Evolutionary conservation across 257 asterid genomes (phyloP).

Genomic region (Mentha longifolia): DNA sequence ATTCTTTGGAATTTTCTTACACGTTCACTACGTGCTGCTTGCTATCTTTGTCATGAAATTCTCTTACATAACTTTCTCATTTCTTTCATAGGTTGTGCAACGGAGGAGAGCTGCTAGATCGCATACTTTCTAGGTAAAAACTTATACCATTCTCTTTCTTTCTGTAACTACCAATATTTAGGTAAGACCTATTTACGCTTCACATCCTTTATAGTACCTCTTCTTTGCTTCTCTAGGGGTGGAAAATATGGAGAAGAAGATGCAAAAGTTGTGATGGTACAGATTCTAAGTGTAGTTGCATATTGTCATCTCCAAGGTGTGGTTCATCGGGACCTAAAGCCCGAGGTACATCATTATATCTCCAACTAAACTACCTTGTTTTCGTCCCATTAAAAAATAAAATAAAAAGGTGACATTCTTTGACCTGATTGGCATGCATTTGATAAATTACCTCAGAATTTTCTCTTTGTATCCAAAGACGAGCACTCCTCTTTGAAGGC

Average conservation of each 20-base stretch:
- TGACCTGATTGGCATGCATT: slow-evolving; percentile 20
- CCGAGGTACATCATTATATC: slow-evolving; percentile 51
- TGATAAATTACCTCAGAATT: slow-evolving; percentile 53
- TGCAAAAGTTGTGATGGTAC: slow-evolving; percentile 61
- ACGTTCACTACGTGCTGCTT: neutral
- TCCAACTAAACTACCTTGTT: neutral
- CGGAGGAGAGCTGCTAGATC: slow-evolving; percentile 73
- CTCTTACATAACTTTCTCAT: neutral
- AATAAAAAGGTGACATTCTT: neutral
- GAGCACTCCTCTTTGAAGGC: slow-evolving; percentile 71
- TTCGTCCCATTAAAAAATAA: neutral
- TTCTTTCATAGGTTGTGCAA: slow-evolving; percentile 53
- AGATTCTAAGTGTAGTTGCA: slow-evolving; percentile 57
- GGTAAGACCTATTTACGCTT: neutral
- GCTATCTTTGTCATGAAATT: neutral
- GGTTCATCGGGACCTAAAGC: slow-evolving; percentile 77
- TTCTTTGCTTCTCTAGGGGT: slow-evolving; percentile 48
- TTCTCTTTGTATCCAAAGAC: slow-evolving; percentile 60
- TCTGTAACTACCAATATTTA: neutral
- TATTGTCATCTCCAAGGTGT: slow-evolving; percentile 81
- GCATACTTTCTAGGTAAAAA: slow-evolving; percentile 58
- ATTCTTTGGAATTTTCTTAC: neutral
- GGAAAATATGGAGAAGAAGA: slow-evolving; percentile 72
- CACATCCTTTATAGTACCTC: slow-evolving; percentile 2
- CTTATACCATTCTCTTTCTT: neutral